A percentile compares a stretch with the other conserved stretches of the same genome.
These are phyloP conservation scores for Marchantia paleacea DNA, from an alignment of 225 moss, liverwort and hornwort species.

Conservation along the genomic window DNA sequence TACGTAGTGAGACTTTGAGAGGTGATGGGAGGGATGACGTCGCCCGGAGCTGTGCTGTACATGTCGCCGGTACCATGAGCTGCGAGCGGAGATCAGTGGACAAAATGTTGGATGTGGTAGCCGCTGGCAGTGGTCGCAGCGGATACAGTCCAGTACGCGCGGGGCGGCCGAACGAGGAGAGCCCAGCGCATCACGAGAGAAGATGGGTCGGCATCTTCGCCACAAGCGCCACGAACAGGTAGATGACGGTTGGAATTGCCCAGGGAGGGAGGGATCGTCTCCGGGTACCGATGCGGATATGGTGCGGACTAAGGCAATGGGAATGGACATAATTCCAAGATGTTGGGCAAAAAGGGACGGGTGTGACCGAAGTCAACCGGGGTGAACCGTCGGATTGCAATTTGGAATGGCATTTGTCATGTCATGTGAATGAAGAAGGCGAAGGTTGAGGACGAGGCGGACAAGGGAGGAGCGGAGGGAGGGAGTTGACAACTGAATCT, in stretches of 20 bases:
- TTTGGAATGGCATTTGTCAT: neutral
- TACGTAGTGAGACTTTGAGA: neutral
- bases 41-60: neutral
- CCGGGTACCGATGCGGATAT: slow-evolving; percentile 11
- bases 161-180: neutral
- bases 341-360: neutral
- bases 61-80: neutral
- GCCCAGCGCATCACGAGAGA: neutral
- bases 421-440: neutral
- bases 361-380: slow-evolving; percentile 17
- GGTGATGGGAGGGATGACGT: neutral
- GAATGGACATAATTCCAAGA: neutral
- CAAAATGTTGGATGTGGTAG: too few relatives aligned
- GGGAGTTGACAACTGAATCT: slow-evolving; percentile 1
- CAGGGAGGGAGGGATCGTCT: neutral
- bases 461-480: neutral
- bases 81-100: neutral
- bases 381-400: slow-evolving; percentile 5
- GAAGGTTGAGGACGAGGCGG: too few relatives aligned
- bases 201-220: neutral
- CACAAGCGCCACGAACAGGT: neutral
- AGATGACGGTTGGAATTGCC: slow-evolving; percentile 12
- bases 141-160: neutral
- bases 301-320: neutral
- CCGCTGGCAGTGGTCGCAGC: neutral